A percentile compares a stretch with the other conserved stretches of the same genome.
Conservation (phyloP, 192 early-diverging fungal genomes). For the Rhizoclosmatium globosum region DNA sequence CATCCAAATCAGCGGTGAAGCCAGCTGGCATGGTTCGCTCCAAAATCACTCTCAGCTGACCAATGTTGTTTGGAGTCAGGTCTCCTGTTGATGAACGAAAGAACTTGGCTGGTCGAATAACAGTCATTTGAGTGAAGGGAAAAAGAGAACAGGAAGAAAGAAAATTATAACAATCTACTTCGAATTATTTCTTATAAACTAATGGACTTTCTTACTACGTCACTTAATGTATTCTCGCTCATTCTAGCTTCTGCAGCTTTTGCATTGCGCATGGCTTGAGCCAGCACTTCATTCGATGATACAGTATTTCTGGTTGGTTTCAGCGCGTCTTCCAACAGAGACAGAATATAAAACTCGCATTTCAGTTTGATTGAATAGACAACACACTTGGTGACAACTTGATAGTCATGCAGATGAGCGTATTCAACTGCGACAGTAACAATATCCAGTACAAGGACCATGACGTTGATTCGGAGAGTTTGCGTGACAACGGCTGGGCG, state of each 20-base stretch:
- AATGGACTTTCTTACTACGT: too few species aligned
- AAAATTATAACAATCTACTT: too few species aligned
- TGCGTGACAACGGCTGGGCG: not conserved
- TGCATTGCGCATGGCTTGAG: too few species aligned
- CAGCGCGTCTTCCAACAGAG: not conserved
- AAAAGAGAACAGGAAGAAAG: not conserved
- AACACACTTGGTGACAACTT: slow-evolving; percentile 13
- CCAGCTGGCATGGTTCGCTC: slow-evolving; percentile 7
- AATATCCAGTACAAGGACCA: not conserved
- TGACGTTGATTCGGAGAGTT: slow-evolving; percentile 1
- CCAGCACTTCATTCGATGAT: too few species aligned
- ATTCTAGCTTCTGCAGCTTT: too few species aligned
- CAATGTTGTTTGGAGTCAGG: slow-evolving; percentile 37
- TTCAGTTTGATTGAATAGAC: slow-evolving; percentile 5
- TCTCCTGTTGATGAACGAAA: slow-evolving; percentile 25
- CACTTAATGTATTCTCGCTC: too few species aligned
- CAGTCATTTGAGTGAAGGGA: not conserved
- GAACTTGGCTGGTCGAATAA: slow-evolving; percentile 30
- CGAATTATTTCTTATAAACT: too few species aligned
- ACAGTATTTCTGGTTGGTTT: too few species aligned
- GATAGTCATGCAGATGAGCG: not conserved
- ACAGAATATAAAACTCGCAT: not conserved
- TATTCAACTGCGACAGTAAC: slow-evolving; percentile 1
- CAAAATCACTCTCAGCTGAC: slow-evolving; percentile 34
- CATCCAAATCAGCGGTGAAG: not conserved